Base-by-base conservation (phyloP, 2,329 filamentous ascomycete species). In the Botrytis tulipae region DNA sequence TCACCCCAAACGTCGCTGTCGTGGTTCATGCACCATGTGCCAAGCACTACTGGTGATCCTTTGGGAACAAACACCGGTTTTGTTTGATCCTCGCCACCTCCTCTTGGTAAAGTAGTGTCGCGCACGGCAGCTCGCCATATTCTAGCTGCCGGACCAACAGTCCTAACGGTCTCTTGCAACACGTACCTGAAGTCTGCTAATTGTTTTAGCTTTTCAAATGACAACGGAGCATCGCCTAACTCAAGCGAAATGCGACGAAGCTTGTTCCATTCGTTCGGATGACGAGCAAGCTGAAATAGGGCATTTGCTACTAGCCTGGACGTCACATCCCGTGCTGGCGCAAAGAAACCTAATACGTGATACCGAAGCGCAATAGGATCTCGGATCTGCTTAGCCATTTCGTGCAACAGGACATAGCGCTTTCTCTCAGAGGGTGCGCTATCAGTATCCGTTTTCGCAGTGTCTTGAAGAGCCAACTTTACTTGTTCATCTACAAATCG, bases 1-100 rank as follows among this genome's bases (percentile, higher is more conserved):
- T 86, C 79, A 1, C 92, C 92, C 92, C 92, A 94, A 78, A 94
- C 91, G 70, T 87, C 86, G 9, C 76, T 78, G 25, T 78, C 75
- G 9, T 79, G 74, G 42, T 79, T 77, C 59, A 81, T 74, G 5
- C 70, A 71, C 71, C 77, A 78, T 20, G 77, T 68, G 22, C 60
- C 73, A 42, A 76, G 79, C 0, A 73, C 65, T 0, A 82, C 74
- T 6, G 70, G 40, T 18, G 74, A 71, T 12, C 79, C 79, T 54
- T 73, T 74, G 6, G 61, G 35, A 16, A 82, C 70, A 35, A 79
- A 77, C 6, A 81, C 72, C 0, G 80, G 79, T 3, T 70, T 66
- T 29, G 74, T 76, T 12, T 76, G 73, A 57, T 80, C 79, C 2
- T 74, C 73, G 4, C 80, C 80, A 12, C 81, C 81, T 18, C 80